These are phyloP conservation scores for Amanita rimosa DNA, from an alignment of 768 basidiomycete genomes.

Conservation along the genomic window DNA sequence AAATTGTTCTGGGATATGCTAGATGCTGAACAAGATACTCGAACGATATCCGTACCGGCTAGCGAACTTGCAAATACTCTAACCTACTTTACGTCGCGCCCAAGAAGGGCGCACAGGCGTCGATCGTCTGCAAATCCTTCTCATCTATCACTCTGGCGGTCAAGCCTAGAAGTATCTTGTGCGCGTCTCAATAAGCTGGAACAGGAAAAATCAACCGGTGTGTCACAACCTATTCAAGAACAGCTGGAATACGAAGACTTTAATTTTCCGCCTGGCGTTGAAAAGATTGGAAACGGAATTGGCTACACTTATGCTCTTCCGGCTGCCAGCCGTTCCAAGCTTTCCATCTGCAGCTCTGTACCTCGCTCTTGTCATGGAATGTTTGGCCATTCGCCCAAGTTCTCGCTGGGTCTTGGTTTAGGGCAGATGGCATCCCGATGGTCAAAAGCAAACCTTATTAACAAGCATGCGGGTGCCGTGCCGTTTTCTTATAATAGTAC, in stretches of 20 bases:
- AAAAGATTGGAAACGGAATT: slow-evolving; percentile 41
- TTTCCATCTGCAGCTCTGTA: slow-evolving; percentile 16
- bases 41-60: slow-evolving; percentile 9
- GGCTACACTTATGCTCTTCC: slow-evolving; percentile 23
- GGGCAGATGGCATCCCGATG: slow-evolving; percentile 5
- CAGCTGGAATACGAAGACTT: slow-evolving; percentile 8
- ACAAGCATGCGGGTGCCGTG: not conserved
- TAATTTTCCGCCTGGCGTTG: slow-evolving; percentile 33
- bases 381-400: slow-evolving; percentile 7
- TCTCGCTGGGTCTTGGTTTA: slow-evolving; percentile 10
- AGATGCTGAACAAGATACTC: slow-evolving; percentile 24
- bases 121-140: slow-evolving; percentile 16
- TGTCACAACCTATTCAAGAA: not conserved
- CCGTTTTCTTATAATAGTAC: not conserved
- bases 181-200: not conserved
- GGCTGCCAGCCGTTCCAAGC: slow-evolving; percentile 14
- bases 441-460: not conserved
- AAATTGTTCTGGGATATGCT: slow-evolving; percentile 33
- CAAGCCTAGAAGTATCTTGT: slow-evolving; percentile 4
- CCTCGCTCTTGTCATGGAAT: slow-evolving; percentile 14
- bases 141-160: slow-evolving; percentile 1
- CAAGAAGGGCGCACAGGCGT: slow-evolving; percentile 27
- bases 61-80: slow-evolving; percentile 14
- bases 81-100: slow-evolving; percentile 13
- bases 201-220: not conserved